Evolutionary conservation across 805 yeast genomes (phyloP), one percentile per base, ranked within the genome.

Genomic region (Teunomyces gatunensis): DNA sequence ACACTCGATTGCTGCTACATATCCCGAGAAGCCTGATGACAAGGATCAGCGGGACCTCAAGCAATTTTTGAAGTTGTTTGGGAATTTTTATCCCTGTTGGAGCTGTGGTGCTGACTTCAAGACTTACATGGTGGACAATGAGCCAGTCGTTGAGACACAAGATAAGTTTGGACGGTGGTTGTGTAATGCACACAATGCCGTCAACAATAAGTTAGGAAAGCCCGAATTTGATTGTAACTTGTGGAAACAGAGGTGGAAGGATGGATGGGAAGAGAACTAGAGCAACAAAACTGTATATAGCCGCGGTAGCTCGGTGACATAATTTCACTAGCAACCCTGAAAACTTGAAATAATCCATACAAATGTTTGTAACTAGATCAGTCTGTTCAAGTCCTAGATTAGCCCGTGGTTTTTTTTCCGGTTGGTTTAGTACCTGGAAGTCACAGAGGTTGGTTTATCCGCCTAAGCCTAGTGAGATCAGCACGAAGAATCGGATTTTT

Each of bases 201-300:
- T 94, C n/a, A 94, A 94, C 65, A 73, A 64, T 15, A 91, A 90
- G 64, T 63, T 92, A 23, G 96, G 96, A 1, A 94, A 94, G 67
- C 89, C 88, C 5, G 73, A 71, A 47, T 94, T 94, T 61, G 90
- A 92, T 62, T 92, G 98, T 59, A 74, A 83, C 48, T 75, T 87
- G 53, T 94, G 99, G 99, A 84, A 84, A 62, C 81, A 87, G 58
- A 82, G 99, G 61, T 92, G 99, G 99, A 83, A 79, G 55, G 96
- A 89, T 57, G 97, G 97, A 0, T 90, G 96, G 97, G 85, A 86
- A 10, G 37, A 42, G 34, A 29, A 28, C 25, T 28, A 17, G 15
- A 39, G 21, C 23, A 17, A 21, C 11, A 7, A 37, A 37, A 37
- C 40, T 37, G 40, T 37, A 37, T 37, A 37, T 37, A 37, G 40